Percentiles rank a stretch among this genome's conserved stretches.
Conservation (phyloP, 306 rosid species). For the Albizia julibrissin region DNA sequence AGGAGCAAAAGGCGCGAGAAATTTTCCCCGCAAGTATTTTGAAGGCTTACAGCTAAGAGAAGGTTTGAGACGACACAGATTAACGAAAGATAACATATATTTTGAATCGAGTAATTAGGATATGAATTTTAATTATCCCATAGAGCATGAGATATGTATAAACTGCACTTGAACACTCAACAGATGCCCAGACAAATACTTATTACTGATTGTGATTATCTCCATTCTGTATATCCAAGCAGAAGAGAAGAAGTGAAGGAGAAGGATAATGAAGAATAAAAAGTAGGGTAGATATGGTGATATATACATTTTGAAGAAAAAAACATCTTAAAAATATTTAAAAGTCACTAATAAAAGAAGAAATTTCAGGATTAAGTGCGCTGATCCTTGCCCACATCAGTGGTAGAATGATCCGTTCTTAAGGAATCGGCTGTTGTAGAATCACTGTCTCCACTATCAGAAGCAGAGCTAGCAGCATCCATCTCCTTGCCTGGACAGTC, state of each 20-base stretch:
- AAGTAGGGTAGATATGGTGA: background rate
- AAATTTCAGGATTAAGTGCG: constrained; percentile 17
- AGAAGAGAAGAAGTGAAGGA: background rate
- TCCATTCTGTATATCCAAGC: background rate
- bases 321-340: background rate
- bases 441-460: constrained; percentile 57
- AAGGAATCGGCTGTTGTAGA: constrained; percentile 20
- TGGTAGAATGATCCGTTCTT: constrained; percentile 31
- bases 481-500: constrained; percentile 69
- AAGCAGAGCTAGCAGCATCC: constrained; percentile 66
- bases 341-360: background rate
- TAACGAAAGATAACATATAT: background rate
- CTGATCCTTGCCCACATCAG: constrained; percentile 34
- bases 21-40: background rate
- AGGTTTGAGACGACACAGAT: background rate
- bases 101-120: background rate
- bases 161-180: background rate
- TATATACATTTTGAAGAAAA: constrained; percentile 27
- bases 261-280: background rate
- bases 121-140: background rate
- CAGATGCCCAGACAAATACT: background rate
- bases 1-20: background rate
- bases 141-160: background rate
- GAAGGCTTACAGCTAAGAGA: constrained; percentile 18
- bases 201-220: background rate